Conservation (phyloP, 805 yeast genomes). For the Monosporozyma yasuniensis region DNA sequence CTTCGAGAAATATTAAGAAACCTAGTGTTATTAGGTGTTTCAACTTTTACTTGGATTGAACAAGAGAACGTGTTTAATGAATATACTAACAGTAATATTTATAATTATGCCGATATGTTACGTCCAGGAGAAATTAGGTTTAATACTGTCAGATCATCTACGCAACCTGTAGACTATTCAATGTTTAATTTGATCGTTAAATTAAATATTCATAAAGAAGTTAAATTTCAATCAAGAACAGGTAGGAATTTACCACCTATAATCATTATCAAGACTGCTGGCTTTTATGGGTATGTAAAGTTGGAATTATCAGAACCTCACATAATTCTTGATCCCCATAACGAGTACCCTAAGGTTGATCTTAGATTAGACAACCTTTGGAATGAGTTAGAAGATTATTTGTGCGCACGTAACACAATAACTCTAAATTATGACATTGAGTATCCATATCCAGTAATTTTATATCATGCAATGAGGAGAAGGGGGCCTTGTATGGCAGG, state of each 20-base stretch:
- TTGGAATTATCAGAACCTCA: constrained; percentile 44
- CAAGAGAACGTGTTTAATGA: not conserved
- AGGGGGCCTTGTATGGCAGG: not conserved
- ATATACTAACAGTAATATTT: not conserved
- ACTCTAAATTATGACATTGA: constrained; percentile 38
- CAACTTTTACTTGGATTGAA: constrained; percentile 42
- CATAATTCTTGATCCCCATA: constrained; percentile 70
- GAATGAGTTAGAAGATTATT: constrained; percentile 49
- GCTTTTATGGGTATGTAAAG: constrained; percentile 57
- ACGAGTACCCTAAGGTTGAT: constrained; percentile 44
- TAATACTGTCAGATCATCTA: not conserved
- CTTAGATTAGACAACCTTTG: constrained; percentile 64
- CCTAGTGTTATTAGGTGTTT: constrained; percentile 61
- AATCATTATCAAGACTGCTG: constrained; percentile 42
- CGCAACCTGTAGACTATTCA: not conserved
- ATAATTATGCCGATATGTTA: not conserved
- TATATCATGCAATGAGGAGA: constrained; percentile 2
- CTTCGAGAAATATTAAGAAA: constrained; percentile 70
- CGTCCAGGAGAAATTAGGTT: not conserved
- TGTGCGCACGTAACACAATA: constrained; percentile 44
- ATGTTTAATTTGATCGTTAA: not conserved
- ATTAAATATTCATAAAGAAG: not conserved
- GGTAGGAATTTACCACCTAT: constrained; percentile 39
- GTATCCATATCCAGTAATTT: constrained; percentile 39
- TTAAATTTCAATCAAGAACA: not conserved